Percentiles rank a stretch among this genome's conserved stretches.
These are phyloP conservation scores for Stereocaulon alpinum DNA, from an alignment of 495 filamentous ascomycete genomes.

Conservation along the genomic window DNA sequence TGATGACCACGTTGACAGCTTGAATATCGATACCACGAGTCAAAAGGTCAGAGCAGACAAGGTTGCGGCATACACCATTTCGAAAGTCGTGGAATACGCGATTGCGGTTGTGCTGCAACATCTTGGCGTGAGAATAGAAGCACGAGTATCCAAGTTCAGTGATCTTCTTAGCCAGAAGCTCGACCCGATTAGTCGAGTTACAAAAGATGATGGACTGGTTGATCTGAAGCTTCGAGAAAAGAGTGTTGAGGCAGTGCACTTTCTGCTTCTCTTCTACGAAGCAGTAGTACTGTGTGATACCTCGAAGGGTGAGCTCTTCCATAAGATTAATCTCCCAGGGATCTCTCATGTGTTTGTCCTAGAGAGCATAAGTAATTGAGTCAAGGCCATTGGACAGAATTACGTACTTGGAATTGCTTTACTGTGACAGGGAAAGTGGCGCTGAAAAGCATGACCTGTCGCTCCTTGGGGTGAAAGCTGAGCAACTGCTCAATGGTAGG, in stretches of 20 bases:
- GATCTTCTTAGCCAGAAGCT: constrained; percentile 97
- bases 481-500: constrained; percentile 93
- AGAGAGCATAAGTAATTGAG: constrained; percentile 9
- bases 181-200: constrained; percentile 97
- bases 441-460: constrained; percentile 98
- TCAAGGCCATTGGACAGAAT: background rate
- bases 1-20: constrained; percentile 99
- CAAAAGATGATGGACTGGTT: constrained; percentile 99
- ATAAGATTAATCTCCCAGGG: constrained; percentile 99
- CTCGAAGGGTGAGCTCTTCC: constrained; percentile 96
- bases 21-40: constrained; percentile 99
- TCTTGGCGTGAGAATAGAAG: constrained; percentile 97
- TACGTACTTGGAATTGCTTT: constrained; percentile 74
- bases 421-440: constrained; percentile 95
- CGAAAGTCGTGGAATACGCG: constrained; percentile 99
- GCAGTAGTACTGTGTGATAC: constrained; percentile 98
- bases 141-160: constrained; percentile 98
- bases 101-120: constrained; percentile 96
- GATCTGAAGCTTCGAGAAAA: constrained; percentile 98
- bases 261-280: constrained; percentile 99
- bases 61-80: constrained; percentile 92
- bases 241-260: constrained; percentile 96
- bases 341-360: constrained; percentile 89
- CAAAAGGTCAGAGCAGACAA: constrained; percentile 94
- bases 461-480: constrained; percentile 86